Conservation (phyloP, 805 yeast genomes). For the Saturnispora zaruensis region DNA sequence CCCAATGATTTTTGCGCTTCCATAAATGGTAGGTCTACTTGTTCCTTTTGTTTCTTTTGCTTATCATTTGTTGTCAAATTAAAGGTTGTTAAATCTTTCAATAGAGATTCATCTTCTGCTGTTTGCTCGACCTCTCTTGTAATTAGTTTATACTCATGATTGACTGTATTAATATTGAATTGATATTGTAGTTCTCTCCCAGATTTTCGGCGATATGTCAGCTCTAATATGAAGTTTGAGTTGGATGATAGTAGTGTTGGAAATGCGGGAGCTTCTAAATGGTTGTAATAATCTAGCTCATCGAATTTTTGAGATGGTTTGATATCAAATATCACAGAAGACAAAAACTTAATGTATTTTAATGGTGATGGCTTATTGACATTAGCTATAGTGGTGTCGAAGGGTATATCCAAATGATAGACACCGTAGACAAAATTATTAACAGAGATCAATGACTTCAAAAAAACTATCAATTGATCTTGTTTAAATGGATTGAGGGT, state of each 20-base stretch:
- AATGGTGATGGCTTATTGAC: constrained; percentile 18
- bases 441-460: constrained; percentile 32
- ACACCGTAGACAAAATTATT: constrained; percentile 38
- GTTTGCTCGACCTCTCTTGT: constrained; percentile 10
- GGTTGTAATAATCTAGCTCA: constrained; percentile 2
- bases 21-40: constrained; percentile 84
- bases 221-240: constrained; percentile 33
- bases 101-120: constrained; percentile 34
- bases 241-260: not conserved
- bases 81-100: constrained; percentile 79
- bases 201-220: constrained; percentile 71
- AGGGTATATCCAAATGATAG: constrained; percentile 36
- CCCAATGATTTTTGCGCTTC: constrained; percentile 71
- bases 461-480: constrained; percentile 33
- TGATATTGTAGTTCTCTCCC: constrained; percentile 63
- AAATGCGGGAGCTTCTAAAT: constrained; percentile 1
- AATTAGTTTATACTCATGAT: constrained; percentile 34
- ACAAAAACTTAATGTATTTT: constrained; percentile 48
- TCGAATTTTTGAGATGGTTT: not conserved
- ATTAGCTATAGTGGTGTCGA: not conserved
- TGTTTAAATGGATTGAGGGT: constrained; percentile 51
- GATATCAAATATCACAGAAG: constrained; percentile 58
- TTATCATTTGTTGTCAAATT: constrained; percentile 66
- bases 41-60: constrained; percentile 71
- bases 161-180: constrained; percentile 42